Evolutionary conservation across 2,329 filamentous ascomycete genomes (phyloP).

Genomic region (Beauveria pseudobassiana): DNA sequence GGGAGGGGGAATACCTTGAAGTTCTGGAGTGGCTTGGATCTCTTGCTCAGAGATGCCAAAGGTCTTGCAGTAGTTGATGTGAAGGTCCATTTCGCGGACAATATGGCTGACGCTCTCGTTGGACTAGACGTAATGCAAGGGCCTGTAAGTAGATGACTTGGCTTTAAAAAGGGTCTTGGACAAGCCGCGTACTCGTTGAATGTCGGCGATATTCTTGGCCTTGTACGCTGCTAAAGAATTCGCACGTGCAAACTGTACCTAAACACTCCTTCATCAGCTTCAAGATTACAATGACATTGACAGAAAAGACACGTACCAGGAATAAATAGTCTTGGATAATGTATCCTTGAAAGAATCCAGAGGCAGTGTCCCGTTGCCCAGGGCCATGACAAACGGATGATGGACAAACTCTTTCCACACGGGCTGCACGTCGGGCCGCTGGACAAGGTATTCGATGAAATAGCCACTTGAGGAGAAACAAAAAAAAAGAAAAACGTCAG

Average conservation of each 20-base stretch:
- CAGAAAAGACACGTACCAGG: conserved; percentile 44
- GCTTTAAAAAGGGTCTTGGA: background rate
- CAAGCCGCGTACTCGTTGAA: conserved; percentile 51
- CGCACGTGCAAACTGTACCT: conserved; percentile 82
- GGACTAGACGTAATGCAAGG: conserved; percentile 19
- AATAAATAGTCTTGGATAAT: conserved; percentile 91
- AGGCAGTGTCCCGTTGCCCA: conserved; percentile 70
- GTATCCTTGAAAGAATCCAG: conserved; percentile 74
- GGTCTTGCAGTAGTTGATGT: conserved; percentile 71
- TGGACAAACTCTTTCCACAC: conserved; percentile 72
- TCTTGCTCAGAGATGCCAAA: conserved; percentile 71
- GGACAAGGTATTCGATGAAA: conserved; percentile 77
- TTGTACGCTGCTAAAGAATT: conserved; percentile 85
- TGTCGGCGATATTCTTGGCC: conserved; percentile 63
- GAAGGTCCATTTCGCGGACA: conserved; percentile 70
- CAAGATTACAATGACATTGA: background rate
- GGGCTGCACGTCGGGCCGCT: conserved; percentile 62
- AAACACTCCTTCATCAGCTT: background rate
- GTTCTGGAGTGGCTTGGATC: conserved; percentile 67
- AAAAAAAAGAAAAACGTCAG: background rate
- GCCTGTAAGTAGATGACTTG: conserved; percentile 1
- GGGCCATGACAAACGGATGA: conserved; percentile 71
- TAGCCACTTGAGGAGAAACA: conserved; percentile 44
- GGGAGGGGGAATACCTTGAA: conserved; percentile 46
- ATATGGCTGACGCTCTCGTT: conserved; percentile 65